Base-by-base conservation (phyloP, 1,139 yeast species). In the Candida freyschussii region DNA sequence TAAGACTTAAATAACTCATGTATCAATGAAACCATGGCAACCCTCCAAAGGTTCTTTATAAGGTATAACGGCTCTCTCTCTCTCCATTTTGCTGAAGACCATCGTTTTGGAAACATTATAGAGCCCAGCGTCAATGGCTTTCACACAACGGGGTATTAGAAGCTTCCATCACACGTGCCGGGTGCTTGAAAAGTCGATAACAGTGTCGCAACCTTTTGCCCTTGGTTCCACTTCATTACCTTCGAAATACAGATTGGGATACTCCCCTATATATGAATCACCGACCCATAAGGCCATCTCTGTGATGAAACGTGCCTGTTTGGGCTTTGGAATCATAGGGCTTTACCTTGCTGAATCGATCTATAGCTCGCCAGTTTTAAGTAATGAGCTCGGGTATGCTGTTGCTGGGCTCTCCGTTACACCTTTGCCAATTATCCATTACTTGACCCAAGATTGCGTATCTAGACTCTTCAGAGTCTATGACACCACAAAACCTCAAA, bases 381-480 rank as follows among this genome's bases (percentile, higher is more conserved):
- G 78, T 32, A 77, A 79, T 27, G 74, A 71, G 14, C 57, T 78
- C 36, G 78, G 82, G 1, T 46, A 66, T 22, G 47, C 66, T 5
- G 61, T 72, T 13, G 51, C 68, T 1, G 40, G 57, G 0, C 48
- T 69, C 1, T 60, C 74, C 7, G 42, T 67, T 7, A 30, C 65
- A 2, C 84, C 85, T 0, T 69, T 69, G 3, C 69, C 72, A 0
- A 47, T 65, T 5, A 65, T 72, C 2, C 75, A 77, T 37, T 76
- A 67, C 50, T 65, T 77, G 36, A 75, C 86, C 3, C 63, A 66
- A 27, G 78, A 84, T 33, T 81, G 81, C 44, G 94, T 84, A 17
- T 67, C 85, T 1, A 63, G 87, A 44, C 75, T 84, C 11, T 82
- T 75, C 59, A 59, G 95, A 30, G 62, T 84, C 24, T 84, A 83